Conservation (phyloP, 345 rosid species). For the Linum lewisii region DNA sequence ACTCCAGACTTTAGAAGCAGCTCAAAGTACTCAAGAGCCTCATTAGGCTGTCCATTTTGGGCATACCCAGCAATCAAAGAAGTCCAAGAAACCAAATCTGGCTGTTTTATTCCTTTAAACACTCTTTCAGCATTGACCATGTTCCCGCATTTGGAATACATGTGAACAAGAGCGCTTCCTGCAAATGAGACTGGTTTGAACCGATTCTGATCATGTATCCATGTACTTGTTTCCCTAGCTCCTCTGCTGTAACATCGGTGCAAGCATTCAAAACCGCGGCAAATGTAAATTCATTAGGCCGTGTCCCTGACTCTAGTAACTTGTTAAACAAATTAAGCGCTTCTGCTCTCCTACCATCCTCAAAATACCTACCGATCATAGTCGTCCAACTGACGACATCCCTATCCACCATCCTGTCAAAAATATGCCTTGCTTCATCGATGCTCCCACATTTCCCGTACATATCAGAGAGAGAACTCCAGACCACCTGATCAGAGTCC, state of each 20-base stretch:
- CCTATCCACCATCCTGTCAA: conserved; percentile 49
- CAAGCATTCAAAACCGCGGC: conserved; percentile 72
- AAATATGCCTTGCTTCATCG: conserved; percentile 58
- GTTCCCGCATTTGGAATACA: conserved; percentile 83
- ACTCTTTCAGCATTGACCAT: conserved; percentile 53
- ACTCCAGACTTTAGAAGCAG: conserved; percentile 55
- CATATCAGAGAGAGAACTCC: conserved; percentile 84
- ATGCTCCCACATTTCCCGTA: conserved; percentile 84
- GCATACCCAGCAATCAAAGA: conserved; percentile 72
- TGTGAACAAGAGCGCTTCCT: conserved; percentile 66
- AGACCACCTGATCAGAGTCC: conserved; percentile 78
- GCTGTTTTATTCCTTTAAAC: conserved; percentile 37
- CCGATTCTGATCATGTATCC: conserved; percentile 63
- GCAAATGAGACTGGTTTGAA: conserved; percentile 62
- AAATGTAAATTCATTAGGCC: conserved; percentile 74
- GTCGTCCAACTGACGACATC: conserved; percentile 86
- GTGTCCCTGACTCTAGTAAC: conserved; percentile 40
- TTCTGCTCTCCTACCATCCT: conserved; percentile 46
- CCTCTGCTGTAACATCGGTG: conserved; percentile 52
- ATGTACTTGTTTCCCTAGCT: conserved; percentile 70
- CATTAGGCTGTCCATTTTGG: conserved; percentile 60
- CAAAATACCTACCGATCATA: conserved; percentile 72
- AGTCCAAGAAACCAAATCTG: conserved; percentile 77
- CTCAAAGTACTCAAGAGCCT: conserved; percentile 56
- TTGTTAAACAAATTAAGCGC: conserved; percentile 57